Evolutionary conservation across 1,284 basidiomycete species (phyloP), one percentile per base, ranked within the genome.

Genomic region (Cryptococcus jaspeensis): DNA sequence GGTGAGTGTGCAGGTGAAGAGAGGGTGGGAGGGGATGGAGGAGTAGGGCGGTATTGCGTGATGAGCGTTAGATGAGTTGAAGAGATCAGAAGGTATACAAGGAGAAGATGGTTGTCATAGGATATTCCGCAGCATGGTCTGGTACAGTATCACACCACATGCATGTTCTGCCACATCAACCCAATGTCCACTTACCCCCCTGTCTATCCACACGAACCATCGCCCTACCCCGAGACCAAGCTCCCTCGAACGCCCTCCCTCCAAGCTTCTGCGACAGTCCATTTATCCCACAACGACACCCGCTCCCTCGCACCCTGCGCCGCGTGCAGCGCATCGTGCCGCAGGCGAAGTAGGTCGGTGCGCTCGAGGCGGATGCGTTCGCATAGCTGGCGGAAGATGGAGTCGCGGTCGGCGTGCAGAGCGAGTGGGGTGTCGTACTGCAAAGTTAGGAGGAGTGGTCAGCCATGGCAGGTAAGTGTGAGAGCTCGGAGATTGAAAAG

Each of bases 381-480:
- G 47, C 74, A 76, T 54, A 75, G 65, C 53, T 59, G 56, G 32
- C 74, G 62, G 63, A 79, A 79, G 52, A 75, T 67, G 1, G 72
- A 72, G 9, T 65, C 70, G 4, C 49, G 43, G 25, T 53, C 47
- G 45, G 76, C 73, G 51, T 70, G 79, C 20, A 80, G 62, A 12
- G 44, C 58, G 1, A 78, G 63, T 8, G 78, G 78, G 5, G 64
- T 60, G 51, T 75, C 78, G 55, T 74, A 77, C 64, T 69, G 46
- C 38, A 12, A 20, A 13, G n/a, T 23, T 11, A 22, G 22, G 11
- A 1, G 13, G 28, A n/a, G 22, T 1, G 18, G 38, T 52, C 37
- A 42, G 13, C 32, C 37, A 35, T 42, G 9, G 22, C 40, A 28
- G 40, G 18, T 12, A 16, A 20, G 23, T 28, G 5, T 2, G 28